Conservation (phyloP, 2,329 filamentous ascomycete species). For the Fusarium caatingaense region DNA sequence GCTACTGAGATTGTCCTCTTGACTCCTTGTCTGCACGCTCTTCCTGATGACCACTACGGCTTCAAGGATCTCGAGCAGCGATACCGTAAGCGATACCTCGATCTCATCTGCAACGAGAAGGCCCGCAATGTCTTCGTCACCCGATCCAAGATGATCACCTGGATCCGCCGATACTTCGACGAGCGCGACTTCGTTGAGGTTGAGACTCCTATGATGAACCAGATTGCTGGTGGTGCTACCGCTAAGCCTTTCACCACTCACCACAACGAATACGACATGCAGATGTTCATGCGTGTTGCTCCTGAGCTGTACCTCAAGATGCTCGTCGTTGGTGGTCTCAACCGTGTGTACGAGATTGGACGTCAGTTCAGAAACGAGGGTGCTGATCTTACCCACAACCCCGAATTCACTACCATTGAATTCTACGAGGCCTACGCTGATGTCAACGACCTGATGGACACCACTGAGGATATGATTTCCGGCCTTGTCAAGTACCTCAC, state of each 20-base stretch:
- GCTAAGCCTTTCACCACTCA: conserved; percentile 93
- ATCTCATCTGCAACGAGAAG: conserved; percentile 95
- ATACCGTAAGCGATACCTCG: conserved; percentile 92
- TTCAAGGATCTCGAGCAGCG: conserved; percentile 96
- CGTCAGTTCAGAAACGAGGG: conserved; percentile 96
- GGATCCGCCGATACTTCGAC: conserved; percentile 90
- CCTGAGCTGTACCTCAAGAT: conserved; percentile 98
- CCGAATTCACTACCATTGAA: conserved; percentile 95
- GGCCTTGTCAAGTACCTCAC: conserved; percentile 89
- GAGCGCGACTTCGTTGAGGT: conserved; percentile 90
- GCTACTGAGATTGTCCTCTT: conserved; percentile 87
- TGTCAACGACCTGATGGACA: conserved; percentile 82
- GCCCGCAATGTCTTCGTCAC: conserved; percentile 86
- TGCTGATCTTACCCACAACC: conserved; percentile 83
- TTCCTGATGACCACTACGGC: conserved; percentile 88
- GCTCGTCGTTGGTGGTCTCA: conserved; percentile 90
- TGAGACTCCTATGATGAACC: conserved; percentile 97
- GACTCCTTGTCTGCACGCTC: conserved; percentile 83
- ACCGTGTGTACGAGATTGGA: conserved; percentile 95
- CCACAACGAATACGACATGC: conserved; percentile 95
- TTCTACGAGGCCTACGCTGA: conserved; percentile 97
- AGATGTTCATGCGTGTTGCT: conserved; percentile 94
- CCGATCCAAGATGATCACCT: conserved; percentile 87
- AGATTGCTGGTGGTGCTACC: conserved; percentile 94
- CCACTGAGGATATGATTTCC: conserved; percentile 94